These are phyloP conservation scores for Rhodotorula toruloides DNA, from an alignment of 768 basidiomycete species.

Conservation along the genomic window DNA sequence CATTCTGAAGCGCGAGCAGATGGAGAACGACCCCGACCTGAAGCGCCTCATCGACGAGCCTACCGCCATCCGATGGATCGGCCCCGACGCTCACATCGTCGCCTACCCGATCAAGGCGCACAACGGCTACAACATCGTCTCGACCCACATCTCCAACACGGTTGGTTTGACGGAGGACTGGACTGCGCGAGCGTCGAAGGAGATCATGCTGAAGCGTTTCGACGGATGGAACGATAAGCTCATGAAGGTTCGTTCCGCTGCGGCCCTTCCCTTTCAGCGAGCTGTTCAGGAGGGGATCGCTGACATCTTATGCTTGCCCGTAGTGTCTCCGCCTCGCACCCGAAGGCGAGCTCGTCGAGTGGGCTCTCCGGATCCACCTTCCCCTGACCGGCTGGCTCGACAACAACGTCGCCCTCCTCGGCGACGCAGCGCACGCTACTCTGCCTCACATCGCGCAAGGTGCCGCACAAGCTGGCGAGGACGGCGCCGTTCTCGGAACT, in stretches of 20 bases:
- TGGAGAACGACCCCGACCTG: conserved; percentile 47
- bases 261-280: not conserved
- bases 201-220: conserved; percentile 47
- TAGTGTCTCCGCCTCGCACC: conserved; percentile 50
- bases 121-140: conserved; percentile 49
- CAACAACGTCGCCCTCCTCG: conserved; percentile 46
- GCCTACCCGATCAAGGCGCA: conserved; percentile 49
- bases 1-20: conserved; percentile 45
- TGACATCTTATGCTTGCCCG: not conserved
- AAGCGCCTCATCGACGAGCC: conserved; percentile 46
- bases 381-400: conserved; percentile 47
- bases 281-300: no score
- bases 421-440: conserved; percentile 49
- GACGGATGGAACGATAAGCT: conserved; percentile 45
- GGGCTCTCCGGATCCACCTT: conserved; percentile 22
- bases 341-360: conserved; percentile 56
- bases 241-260: conserved; percentile 10
- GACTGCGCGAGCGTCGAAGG: conserved; percentile 43
- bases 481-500: conserved; percentile 47
- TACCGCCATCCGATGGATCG: conserved; percentile 49
- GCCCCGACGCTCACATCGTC: conserved; percentile 25
- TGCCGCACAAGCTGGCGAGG: conserved; percentile 51
- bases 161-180: conserved; percentile 43
- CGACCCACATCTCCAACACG: conserved; percentile 49
- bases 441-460: conserved; percentile 47